Conservation (phyloP, 108 stramenopile genomes). For the Chaetoceros tenuissimus region DNA sequence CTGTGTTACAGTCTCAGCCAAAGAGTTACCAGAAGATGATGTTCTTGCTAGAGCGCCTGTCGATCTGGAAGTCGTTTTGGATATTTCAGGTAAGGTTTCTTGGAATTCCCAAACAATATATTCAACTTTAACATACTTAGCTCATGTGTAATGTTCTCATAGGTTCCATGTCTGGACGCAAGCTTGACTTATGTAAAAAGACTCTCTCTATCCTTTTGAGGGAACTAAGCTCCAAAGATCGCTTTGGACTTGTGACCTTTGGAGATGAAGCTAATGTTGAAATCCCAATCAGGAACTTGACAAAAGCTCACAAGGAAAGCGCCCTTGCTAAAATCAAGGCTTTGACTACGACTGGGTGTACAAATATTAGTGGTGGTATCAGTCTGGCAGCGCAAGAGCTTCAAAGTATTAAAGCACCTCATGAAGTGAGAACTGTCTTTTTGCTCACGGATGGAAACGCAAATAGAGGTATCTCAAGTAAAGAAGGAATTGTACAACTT, state of each 20-base stretch:
- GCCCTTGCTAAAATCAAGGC: conserved; percentile 25
- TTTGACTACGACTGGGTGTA: conserved; percentile 27
- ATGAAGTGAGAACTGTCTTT: conserved; percentile 42
- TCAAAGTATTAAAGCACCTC: conserved; percentile 11
- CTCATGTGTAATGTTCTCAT: no score
- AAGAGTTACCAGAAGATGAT: not conserved
- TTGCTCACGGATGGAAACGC: conserved; percentile 65
- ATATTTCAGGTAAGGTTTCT: no score
- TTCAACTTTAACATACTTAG: not conserved
- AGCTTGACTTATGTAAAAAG: conserved; percentile 51
- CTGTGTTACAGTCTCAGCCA: not conserved
- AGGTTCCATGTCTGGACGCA: conserved; percentile 28
- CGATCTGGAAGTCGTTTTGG: conserved; percentile 56
- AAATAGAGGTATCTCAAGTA: conserved; percentile 35
- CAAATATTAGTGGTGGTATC: conserved; percentile 36
- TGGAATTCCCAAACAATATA: conserved; percentile 30
- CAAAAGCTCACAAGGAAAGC: conserved; percentile 14
- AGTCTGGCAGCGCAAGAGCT: conserved; percentile 25
- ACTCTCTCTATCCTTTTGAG: conserved; percentile 35
- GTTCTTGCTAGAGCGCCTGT: conserved; percentile 22
- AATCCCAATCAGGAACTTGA: conserved; percentile 24
- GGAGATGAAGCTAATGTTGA: conserved; percentile 29
- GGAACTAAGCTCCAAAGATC: conserved; percentile 39
- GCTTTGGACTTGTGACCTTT: conserved; percentile 51
- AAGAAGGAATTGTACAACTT: conserved; percentile 22